Evolutionary conservation across 257 asterid species (phyloP).

Genomic region (Ligustrum vulgare): DNA sequence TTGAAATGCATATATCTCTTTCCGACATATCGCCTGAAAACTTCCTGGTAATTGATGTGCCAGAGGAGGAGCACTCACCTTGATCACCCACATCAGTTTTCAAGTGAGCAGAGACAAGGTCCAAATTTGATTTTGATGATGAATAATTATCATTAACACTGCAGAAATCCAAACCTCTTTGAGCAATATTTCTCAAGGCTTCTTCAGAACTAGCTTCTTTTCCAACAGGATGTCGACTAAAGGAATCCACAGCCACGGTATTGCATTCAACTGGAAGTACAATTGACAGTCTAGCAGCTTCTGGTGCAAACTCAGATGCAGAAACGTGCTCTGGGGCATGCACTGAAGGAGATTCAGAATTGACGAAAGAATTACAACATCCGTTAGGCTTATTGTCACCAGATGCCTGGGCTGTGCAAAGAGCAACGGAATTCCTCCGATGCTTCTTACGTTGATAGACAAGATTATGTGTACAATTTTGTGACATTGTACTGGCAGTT

Average conservation of each 20-base stretch:
- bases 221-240: constrained; percentile 36
- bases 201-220: constrained; percentile 44
- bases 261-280: constrained; percentile 24
- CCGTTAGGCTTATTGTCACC: constrained; percentile 34
- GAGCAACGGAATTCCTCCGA: constrained; percentile 26
- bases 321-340: constrained; percentile 38
- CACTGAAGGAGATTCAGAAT: constrained; percentile 45
- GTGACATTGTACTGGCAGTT: constrained; percentile 43
- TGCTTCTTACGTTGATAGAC: constrained; percentile 47
- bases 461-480: constrained; percentile 30
- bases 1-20: constrained; percentile 57
- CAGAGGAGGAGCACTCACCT: constrained; percentile 77
- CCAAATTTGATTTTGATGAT: constrained; percentile 65
- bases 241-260: constrained; percentile 35
- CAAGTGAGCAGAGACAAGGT: constrained; percentile 39
- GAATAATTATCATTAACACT: constrained; percentile 53
- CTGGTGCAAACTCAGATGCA: constrained; percentile 34
- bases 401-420: constrained; percentile 25
- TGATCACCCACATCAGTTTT: constrained; percentile 48
- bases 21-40: constrained; percentile 52
- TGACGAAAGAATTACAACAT: constrained; percentile 41
- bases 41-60: constrained; percentile 44
- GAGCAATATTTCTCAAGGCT: constrained; percentile 39
- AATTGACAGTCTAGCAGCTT: constrained; percentile 28
- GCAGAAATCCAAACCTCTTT: constrained; percentile 35